Percentiles rank a stretch among this genome's conserved stretches.
These are phyloP conservation scores for Thymus quinquecostatus DNA, from an alignment of 257 asterid genomes.

Conservation along the genomic window DNA sequence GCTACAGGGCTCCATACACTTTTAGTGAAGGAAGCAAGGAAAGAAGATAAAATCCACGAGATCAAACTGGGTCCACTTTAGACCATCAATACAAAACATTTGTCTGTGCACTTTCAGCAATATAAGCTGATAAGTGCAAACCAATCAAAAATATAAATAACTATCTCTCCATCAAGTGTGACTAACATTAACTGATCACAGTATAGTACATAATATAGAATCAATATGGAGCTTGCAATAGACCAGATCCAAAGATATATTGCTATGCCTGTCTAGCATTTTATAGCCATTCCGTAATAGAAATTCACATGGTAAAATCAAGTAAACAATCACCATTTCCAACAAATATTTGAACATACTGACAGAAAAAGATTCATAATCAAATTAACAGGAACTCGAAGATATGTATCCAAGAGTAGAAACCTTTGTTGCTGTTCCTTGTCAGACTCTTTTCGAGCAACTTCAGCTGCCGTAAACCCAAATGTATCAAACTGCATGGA, in stretches of 20 bases:
- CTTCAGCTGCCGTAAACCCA: conserved; percentile 90
- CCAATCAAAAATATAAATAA: not conserved
- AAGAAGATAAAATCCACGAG: conserved; percentile 12
- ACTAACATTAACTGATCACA: not conserved
- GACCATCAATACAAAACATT: not conserved
- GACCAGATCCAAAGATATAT: conserved; percentile 3
- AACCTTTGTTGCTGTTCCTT: conserved; percentile 86
- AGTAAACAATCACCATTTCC: conserved; percentile 15
- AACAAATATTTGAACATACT: conserved; percentile 10
- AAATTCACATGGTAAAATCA: not conserved
- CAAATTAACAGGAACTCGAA: conserved; percentile 14
- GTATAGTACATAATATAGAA: not conserved
- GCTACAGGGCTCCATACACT: not conserved
- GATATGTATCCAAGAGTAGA: conserved; percentile 25
- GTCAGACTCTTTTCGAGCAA: conserved; percentile 86
- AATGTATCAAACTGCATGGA: conserved; percentile 91
- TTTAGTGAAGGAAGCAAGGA: not conserved
- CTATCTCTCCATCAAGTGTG: not conserved
- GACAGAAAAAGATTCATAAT: conserved; percentile 2
- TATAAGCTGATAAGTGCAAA: conserved; percentile 14
- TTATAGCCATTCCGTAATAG: not conserved
- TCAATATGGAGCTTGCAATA: not conserved
- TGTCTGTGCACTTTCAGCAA: conserved; percentile 3
- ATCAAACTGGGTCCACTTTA: not conserved
- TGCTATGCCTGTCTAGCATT: conserved; percentile 10